Evolutionary conservation across 805 yeast genomes (phyloP).

Genomic region (Tetrapisispora arboricola): DNA sequence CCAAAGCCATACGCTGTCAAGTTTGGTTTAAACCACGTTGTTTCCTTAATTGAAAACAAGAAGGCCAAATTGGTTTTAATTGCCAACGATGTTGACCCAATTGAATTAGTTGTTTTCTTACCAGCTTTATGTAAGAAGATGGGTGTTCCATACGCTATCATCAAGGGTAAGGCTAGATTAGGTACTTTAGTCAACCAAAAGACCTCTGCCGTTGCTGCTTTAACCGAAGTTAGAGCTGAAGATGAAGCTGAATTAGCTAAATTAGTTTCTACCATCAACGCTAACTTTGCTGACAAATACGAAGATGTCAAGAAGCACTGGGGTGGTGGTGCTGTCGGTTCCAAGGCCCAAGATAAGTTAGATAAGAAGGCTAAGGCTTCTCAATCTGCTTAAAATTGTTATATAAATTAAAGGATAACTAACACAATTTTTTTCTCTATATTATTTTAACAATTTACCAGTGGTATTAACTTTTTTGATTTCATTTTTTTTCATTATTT

Average conservation of each 20-base stretch:
- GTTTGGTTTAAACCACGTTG: constrained; percentile 99
- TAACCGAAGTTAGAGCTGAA: constrained; percentile 89
- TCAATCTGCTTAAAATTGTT: constrained; percentile 24
- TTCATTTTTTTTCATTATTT: constrained; percentile 3
- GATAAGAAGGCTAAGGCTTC: constrained; percentile 64
- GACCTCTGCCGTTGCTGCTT: constrained; percentile 94
- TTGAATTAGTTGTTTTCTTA: constrained; percentile 91
- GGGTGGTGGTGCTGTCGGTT: constrained; percentile 99
- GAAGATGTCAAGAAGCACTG: constrained; percentile 96
- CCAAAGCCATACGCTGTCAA: constrained; percentile 95
- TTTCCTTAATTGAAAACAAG: constrained; percentile 93
- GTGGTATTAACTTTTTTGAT: constrained; percentile 3
- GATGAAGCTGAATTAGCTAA: constrained; percentile 93
- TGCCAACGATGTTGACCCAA: constrained; percentile 99
- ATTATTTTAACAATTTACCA: constrained; percentile 3
- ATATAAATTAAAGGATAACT: neutral
- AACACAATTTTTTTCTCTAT: constrained; percentile 1
- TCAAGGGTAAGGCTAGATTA: constrained; percentile 97
- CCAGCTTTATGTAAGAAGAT: constrained; percentile 99
- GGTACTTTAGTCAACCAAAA: constrained; percentile 97
- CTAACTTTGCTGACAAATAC: constrained; percentile 88
- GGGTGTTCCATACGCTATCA: constrained; percentile 98
- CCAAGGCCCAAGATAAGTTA: constrained; percentile 79
- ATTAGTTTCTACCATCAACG: constrained; percentile 83
- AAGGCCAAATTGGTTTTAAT: constrained; percentile 94